A percentile compares a stretch with the other conserved stretches of the same genome.
Conservation (phyloP, 2,329 filamentous ascomycete species). For the Penicillium fuscoglaucum region DNA sequence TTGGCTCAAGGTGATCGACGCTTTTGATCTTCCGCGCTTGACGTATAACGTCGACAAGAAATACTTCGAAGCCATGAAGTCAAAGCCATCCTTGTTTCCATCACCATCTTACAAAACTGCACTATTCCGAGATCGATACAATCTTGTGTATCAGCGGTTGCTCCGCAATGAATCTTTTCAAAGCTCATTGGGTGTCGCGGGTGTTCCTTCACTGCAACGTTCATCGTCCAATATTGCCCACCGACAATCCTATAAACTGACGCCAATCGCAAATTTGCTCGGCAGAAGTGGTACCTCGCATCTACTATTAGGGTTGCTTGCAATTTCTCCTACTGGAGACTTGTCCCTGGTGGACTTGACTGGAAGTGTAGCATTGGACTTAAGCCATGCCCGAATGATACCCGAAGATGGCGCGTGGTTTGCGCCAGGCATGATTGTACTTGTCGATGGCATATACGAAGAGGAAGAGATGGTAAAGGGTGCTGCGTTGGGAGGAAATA, state of each 20-base stretch:
- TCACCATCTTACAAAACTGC: slow-evolving; percentile 77
- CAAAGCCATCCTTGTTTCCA: slow-evolving; percentile 71
- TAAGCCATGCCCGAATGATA: slow-evolving; percentile 76
- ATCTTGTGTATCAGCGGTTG: slow-evolving; percentile 87
- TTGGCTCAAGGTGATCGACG: slow-evolving; percentile 81
- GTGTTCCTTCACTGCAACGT: slow-evolving; percentile 55
- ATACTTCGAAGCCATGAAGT: slow-evolving; percentile 76
- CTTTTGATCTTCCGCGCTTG: slow-evolving; percentile 74
- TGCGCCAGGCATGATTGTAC: slow-evolving; percentile 89
- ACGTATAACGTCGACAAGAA: slow-evolving; percentile 65
- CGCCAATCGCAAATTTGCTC: slow-evolving; percentile 72
- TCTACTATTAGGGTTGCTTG: slow-evolving; percentile 81
- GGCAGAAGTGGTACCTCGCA: slow-evolving; percentile 82
- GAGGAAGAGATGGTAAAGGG: slow-evolving; percentile 73
- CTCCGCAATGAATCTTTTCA: slow-evolving; percentile 93
- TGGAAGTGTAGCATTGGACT: slow-evolving; percentile 80
- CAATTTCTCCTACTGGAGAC: slow-evolving; percentile 75
- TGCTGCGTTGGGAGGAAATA: slow-evolving; percentile 70
- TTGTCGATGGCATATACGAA: slow-evolving; percentile 94
- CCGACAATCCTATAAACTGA: slow-evolving; percentile 79
- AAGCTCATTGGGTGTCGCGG: slow-evolving; percentile 68
- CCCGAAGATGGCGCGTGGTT: slow-evolving; percentile 90
- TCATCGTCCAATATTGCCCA: slow-evolving; percentile 58
- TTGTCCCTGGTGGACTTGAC: slow-evolving; percentile 83
- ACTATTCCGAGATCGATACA: slow-evolving; percentile 85